phyloP scores from a whole-genome alignment of 192 early-diverging fungal species.

The Rhizophagus prolifer region DNA sequence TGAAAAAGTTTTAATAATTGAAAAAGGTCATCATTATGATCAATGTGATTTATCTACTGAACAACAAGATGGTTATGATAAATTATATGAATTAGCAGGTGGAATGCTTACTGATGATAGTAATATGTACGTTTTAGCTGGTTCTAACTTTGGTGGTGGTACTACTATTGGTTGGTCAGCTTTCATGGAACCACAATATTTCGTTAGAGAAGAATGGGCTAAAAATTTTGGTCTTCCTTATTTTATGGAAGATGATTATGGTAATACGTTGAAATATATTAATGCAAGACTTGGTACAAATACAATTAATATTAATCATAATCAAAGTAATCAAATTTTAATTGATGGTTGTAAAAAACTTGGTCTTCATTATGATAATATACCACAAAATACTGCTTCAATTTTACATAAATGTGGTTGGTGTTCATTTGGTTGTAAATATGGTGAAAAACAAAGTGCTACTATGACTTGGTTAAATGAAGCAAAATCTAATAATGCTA shows the following conservation, averaged over 20 bases:
- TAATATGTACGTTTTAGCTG: constrained; percentile 55
- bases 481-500: constrained; percentile 59
- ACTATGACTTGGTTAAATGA: constrained; percentile 67
- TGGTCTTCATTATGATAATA: constrained; percentile 52
- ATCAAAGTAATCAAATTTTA: constrained; percentile 59
- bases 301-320: constrained; percentile 57
- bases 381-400: constrained; percentile 68
- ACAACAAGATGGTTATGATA: constrained; percentile 50
- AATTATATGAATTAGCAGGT: constrained; percentile 58
- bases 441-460: constrained; percentile 68
- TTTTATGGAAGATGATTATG: constrained; percentile 52
- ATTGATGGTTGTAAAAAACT: constrained; percentile 68
- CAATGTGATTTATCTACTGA: constrained; percentile 51
- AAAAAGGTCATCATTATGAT: constrained; percentile 66
- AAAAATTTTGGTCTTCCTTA: constrained; percentile 53
- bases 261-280: constrained; percentile 56
- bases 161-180: constrained; percentile 70
- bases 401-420: constrained; percentile 58
- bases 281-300: constrained; percentile 56
- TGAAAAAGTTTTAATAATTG: constrained; percentile 69
- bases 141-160: constrained; percentile 74
- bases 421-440: constrained; percentile 71
- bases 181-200: constrained; percentile 58
- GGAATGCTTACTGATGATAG: constrained; percentile 52
- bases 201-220: constrained; percentile 75